These are phyloP conservation scores for Leonotis leonurus DNA, from an alignment of 257 asterid genomes.

Conservation along the genomic window DNA sequence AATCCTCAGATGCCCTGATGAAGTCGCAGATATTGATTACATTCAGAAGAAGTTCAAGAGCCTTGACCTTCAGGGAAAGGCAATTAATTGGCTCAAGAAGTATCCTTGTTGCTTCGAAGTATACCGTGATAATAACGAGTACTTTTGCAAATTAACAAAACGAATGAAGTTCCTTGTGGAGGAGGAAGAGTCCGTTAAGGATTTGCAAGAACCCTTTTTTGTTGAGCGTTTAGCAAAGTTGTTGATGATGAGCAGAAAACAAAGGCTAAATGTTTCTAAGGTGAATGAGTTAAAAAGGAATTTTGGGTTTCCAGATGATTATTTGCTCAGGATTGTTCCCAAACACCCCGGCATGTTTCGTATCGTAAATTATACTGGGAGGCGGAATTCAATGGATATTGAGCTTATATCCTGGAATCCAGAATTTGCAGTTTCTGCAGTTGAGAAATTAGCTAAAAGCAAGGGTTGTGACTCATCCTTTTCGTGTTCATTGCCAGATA, in stretches of 20 bases:
- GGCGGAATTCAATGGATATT: conserved; percentile 75
- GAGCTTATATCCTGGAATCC: conserved; percentile 66
- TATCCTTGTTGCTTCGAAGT: conserved; percentile 91
- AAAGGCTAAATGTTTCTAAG: conserved; percentile 63
- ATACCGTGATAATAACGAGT: conserved; percentile 44
- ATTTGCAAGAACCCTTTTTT: conserved; percentile 51
- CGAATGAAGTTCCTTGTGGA: conserved; percentile 63
- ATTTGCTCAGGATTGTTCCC: conserved; percentile 67
- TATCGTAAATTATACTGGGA: conserved; percentile 55
- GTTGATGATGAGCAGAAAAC: conserved; percentile 75
- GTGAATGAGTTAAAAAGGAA: conserved; percentile 59
- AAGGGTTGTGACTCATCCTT: conserved; percentile 50
- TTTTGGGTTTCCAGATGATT: conserved; percentile 89
- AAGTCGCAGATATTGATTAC: conserved; percentile 47
- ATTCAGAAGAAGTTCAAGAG: conserved; percentile 79
- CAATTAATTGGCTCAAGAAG: conserved; percentile 81
- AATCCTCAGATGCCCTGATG: conserved; percentile 55
- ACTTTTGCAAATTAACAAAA: conserved; percentile 56
- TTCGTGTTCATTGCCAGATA: conserved; percentile 56
- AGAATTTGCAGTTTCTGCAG: conserved; percentile 50
- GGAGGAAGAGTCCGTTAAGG: conserved; percentile 79
- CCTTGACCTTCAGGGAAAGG: conserved; percentile 80
- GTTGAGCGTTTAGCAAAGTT: conserved; percentile 65
- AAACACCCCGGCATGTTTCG: conserved; percentile 68
- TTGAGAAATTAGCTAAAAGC: conserved; percentile 44